Percentiles rank a stretch among this genome's conserved stretches.
Conservation (phyloP, 495 filamentous ascomycete species). For the Neurospora intermedia region DNA sequence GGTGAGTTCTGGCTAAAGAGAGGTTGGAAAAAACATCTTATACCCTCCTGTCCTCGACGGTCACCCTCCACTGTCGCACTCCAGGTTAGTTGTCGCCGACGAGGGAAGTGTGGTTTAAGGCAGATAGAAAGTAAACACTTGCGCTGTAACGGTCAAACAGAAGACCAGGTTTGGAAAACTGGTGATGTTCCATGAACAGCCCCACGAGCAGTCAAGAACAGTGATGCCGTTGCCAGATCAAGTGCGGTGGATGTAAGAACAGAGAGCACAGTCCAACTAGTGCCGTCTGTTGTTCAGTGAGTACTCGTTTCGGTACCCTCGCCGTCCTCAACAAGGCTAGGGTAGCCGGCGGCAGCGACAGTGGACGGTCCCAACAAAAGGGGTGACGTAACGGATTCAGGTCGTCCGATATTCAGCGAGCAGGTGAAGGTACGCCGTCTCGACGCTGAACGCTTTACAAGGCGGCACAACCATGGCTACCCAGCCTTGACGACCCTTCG, state of each 20-base stretch:
- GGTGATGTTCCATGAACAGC: background rate
- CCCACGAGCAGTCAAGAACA: background rate
- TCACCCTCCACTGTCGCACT: background rate
- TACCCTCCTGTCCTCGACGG: background rate
- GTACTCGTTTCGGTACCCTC: background rate
- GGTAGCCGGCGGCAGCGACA: background rate
- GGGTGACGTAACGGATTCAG: background rate
- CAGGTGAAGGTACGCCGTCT: background rate
- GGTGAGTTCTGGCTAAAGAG: background rate
- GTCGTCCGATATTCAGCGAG: background rate
- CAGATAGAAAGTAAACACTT: background rate
- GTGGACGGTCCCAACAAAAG: background rate
- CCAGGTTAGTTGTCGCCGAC: background rate
- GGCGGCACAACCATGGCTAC: background rate
- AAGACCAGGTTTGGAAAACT: background rate
- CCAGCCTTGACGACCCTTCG: background rate
- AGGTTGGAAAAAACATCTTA: background rate
- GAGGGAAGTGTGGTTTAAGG: background rate
- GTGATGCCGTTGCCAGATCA: background rate
- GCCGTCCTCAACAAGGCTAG: background rate
- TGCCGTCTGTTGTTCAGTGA: background rate
- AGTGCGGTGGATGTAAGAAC: background rate
- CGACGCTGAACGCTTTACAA: background rate
- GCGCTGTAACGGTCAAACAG: background rate
- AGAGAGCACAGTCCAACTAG: background rate